Evolutionary conservation across 805 yeast species (phyloP).

Genomic region (Kodamaea kaohsiungensis): DNA sequence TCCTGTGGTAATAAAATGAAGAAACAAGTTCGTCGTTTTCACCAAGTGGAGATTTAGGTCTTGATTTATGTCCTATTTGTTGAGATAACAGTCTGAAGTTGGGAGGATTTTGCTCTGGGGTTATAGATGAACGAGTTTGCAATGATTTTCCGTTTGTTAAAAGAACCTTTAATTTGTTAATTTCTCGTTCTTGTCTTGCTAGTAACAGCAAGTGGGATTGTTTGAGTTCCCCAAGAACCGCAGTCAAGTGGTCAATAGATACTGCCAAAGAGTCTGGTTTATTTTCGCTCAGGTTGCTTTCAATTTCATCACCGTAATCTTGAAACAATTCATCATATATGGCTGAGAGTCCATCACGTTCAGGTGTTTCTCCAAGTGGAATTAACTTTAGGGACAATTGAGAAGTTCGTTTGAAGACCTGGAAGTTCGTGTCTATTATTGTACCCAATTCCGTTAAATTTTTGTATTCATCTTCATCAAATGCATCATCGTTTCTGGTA

Average conservation of each 20-base stretch:
- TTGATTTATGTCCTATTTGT: not conserved
- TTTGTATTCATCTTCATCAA: conserved; percentile 9
- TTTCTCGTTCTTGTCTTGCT: not conserved
- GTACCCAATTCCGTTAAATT: conserved; percentile 11
- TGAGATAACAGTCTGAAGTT: not conserved
- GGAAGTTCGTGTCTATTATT: conserved; percentile 16
- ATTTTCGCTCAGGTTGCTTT: not conserved
- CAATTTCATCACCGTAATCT: conserved; percentile 4
- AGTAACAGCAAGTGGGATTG: conserved; percentile 3
- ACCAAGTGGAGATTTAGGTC: not conserved
- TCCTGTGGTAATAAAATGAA: not conserved
- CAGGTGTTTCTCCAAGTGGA: not conserved
- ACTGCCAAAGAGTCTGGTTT: conserved; percentile 1
- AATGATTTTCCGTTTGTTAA: not conserved
- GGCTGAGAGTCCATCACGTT: not conserved
- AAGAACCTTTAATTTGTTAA: not conserved
- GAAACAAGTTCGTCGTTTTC: not conserved
- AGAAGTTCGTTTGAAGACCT: conserved; percentile 14
- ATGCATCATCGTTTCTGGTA: conserved; percentile 12
- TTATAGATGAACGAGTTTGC: too few species aligned
- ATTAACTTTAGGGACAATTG: conserved; percentile 6
- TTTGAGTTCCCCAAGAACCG: conserved; percentile 4
- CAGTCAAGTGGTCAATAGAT: conserved; percentile 5
- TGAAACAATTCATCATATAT: conserved; percentile 4
- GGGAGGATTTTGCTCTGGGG: not conserved